These are phyloP conservation scores for Vigna trinervia DNA, from an alignment of 306 rosid species.

Conservation along the genomic window DNA sequence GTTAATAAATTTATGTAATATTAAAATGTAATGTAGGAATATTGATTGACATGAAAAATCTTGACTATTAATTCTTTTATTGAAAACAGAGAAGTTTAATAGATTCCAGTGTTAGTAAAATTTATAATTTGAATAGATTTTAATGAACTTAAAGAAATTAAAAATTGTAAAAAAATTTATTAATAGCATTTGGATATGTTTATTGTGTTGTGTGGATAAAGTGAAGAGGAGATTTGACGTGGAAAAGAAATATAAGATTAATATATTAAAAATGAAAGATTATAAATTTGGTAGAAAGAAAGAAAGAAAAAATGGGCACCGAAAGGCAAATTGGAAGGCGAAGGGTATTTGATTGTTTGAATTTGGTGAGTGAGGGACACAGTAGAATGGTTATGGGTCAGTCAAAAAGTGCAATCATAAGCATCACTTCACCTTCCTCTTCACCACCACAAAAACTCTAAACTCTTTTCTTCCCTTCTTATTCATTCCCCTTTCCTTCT, in stretches of 20 bases:
- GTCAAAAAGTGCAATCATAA: slow-evolving; percentile 65
- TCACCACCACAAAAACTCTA: slow-evolving; percentile 37
- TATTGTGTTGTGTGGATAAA: background rate
- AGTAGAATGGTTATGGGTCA: slow-evolving; percentile 40
- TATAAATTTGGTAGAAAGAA: too few species aligned
- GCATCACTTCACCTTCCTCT: slow-evolving; percentile 47
- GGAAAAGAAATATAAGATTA: background rate
- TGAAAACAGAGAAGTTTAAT: too few species aligned
- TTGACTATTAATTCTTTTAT: too few species aligned
- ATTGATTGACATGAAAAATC: too few species aligned
- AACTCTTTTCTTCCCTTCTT: slow-evolving; percentile 8
- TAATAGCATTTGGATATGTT: too few species aligned
- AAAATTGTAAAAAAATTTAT: too few species aligned
- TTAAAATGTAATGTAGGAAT: too few species aligned
- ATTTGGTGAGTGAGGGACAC: slow-evolving; percentile 42
- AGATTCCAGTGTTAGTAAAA: too few species aligned
- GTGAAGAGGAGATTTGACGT: background rate
- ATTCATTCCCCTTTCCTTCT: background rate
- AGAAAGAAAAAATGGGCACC: slow-evolving; percentile 43
- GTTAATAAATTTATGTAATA: too few species aligned
- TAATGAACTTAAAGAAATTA: too few species aligned
- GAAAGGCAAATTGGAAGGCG: slow-evolving; percentile 45
- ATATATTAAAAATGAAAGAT: too few species aligned
- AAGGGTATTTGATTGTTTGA: slow-evolving; percentile 44
- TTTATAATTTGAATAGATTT: too few species aligned